Conservation (phyloP, 2,329 filamentous ascomycete genomes). For the Epichloe gansuensis region DNA sequence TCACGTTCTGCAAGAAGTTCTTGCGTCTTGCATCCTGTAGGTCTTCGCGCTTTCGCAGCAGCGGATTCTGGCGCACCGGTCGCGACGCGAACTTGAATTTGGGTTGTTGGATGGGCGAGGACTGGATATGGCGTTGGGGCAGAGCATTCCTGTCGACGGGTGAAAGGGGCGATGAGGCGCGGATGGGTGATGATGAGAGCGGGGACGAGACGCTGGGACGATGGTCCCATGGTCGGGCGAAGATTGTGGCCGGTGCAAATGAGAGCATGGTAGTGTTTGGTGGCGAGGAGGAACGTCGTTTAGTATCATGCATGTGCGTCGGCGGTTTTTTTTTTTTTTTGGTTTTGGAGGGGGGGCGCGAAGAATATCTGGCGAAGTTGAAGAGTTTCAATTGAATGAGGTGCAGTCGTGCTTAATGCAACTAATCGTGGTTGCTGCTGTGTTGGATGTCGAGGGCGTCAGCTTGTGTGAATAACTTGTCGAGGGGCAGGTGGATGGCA, state of each 20-base stretch:
- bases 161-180: conserved; percentile 35
- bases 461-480: no score
- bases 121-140: conserved; percentile 29
- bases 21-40: conserved; percentile 50
- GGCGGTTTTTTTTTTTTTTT: no score
- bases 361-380: not conserved
- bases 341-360: no score
- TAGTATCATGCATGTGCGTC: conserved; percentile 1
- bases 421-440: not conserved
- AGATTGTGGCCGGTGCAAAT: conserved; percentile 29
- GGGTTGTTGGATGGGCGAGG: conserved; percentile 28
- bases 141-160: conserved; percentile 29
- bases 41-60: conserved; percentile 47
- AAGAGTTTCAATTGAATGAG: not conserved
- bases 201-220: conserved; percentile 40
- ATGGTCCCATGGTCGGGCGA: conserved; percentile 30
- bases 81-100: conserved; percentile 41
- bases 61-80: conserved; percentile 47
- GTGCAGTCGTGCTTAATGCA: not conserved
- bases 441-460: not conserved
- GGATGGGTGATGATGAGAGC: conserved; percentile 45
- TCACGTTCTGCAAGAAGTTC: conserved; percentile 56
- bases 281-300: not conserved
- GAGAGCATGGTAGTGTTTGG: conserved; percentile 25
- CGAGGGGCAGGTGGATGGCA: not conserved